A percentile compares a stretch with the other conserved stretches of the same genome.
Evolutionary conservation across 768 basidiomycete species (phyloP).

Genomic region (Floccularia luteovirens): DNA sequence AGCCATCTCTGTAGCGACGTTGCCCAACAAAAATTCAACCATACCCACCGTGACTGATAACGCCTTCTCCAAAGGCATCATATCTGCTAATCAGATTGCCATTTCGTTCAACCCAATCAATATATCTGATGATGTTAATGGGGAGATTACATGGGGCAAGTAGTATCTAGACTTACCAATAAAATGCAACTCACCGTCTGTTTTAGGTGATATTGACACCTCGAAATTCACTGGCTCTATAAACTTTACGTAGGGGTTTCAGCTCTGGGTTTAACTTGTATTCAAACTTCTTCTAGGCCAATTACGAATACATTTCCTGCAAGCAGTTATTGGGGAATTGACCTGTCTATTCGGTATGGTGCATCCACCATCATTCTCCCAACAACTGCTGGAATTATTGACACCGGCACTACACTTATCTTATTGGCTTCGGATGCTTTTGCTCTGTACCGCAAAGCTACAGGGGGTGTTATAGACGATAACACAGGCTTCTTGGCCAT

Average conservation of each 20-base stretch:
- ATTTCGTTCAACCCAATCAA: conserved; percentile 47
- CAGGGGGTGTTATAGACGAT: conserved; percentile 32
- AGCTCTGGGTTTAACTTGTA: not conserved
- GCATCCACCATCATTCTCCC: conserved; percentile 31
- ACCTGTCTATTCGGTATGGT: conserved; percentile 47
- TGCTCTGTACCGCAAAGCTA: conserved; percentile 31
- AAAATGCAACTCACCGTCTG: conserved; percentile 4
- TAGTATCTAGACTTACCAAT: conserved; percentile 9
- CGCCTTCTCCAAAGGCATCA: conserved; percentile 30
- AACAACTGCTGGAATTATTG: conserved; percentile 48
- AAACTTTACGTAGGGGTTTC: conserved; percentile 27
- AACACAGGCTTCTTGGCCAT: conserved; percentile 43
- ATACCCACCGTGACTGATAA: conserved; percentile 58
- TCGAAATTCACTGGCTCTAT: conserved; percentile 36
- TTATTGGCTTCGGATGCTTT: conserved; percentile 40
- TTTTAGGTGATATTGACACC: conserved; percentile 33
- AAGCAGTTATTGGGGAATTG: conserved; percentile 50
- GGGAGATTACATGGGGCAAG: conserved; percentile 50
- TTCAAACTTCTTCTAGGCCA: conserved; percentile 21
- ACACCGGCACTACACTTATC: conserved; percentile 52
- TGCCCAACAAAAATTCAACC: conserved; percentile 13
- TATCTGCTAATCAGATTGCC: conserved; percentile 32
- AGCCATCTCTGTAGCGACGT: conserved; percentile 26
- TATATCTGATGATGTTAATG: conserved; percentile 24
- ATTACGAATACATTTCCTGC: conserved; percentile 40